A percentile compares a stretch with the other conserved stretches of the same genome.
These are phyloP conservation scores for Terana coerulea DNA, from an alignment of 768 basidiomycete genomes.

Conservation along the genomic window DNA sequence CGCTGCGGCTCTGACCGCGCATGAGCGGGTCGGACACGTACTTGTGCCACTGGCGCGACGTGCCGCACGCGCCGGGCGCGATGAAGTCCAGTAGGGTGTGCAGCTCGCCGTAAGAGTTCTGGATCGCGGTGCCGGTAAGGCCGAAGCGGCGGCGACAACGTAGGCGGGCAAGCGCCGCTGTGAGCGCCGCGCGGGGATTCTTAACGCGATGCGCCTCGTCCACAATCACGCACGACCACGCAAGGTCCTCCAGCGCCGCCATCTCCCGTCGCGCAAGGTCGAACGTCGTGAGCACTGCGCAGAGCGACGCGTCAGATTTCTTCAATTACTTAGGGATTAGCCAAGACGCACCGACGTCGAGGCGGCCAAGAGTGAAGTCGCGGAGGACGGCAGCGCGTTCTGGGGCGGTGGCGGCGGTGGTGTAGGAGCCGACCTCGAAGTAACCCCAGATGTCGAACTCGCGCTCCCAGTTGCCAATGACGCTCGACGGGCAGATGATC, in stretches of 20 bases:
- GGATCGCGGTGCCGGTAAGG: constrained; percentile 79
- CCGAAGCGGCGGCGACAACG: constrained; percentile 68
- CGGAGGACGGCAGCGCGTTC: constrained; percentile 54
- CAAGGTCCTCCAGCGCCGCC: constrained; percentile 58
- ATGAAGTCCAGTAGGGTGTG: constrained; percentile 94
- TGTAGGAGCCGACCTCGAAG: constrained; percentile 81
- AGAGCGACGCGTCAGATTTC: neutral
- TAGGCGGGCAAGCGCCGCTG: constrained; percentile 70
- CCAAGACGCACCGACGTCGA: constrained; percentile 70
- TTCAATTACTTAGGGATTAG: neutral
- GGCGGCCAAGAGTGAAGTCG: constrained; percentile 76
- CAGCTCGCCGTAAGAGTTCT: constrained; percentile 87
- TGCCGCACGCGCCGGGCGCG: constrained; percentile 77
- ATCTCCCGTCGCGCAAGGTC: constrained; percentile 74
- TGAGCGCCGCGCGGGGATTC: constrained; percentile 64
- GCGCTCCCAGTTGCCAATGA: constrained; percentile 85
- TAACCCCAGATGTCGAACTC: constrained; percentile 95
- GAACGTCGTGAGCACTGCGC: constrained; percentile 75
- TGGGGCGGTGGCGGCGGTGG: constrained; percentile 36
- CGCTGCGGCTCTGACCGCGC: constrained; percentile 60
- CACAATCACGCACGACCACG: constrained; percentile 71
- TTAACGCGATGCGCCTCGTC: constrained; percentile 94
- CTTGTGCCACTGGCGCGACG: constrained; percentile 69
- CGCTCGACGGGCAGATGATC: constrained; percentile 82
- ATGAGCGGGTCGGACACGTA: constrained; percentile 67